These are phyloP conservation scores for Penicillium fimorum DNA, from an alignment of 495 filamentous ascomycete species.

Conservation along the genomic window DNA sequence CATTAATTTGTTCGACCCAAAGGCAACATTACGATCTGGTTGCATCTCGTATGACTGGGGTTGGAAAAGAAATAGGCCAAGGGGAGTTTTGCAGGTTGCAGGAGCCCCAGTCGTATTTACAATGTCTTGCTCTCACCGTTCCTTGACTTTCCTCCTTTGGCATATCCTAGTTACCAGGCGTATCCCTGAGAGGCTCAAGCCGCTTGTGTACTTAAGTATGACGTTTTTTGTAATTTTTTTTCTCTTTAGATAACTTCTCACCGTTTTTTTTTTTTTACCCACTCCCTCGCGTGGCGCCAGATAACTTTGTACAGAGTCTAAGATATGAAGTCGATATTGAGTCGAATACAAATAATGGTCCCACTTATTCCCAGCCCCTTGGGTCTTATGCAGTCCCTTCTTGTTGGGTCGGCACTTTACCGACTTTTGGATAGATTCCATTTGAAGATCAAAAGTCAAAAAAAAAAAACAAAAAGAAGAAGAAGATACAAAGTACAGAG, in stretches of 20 bases:
- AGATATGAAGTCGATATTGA: not conserved
- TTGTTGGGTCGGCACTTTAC: slow-evolving; percentile 31
- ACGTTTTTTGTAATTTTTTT: not conserved
- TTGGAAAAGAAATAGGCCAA: not conserved
- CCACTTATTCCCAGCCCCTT: slow-evolving; percentile 30
- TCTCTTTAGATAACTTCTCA: slow-evolving; percentile 15
- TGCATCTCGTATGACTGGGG: slow-evolving; percentile 6
- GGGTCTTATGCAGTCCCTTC: slow-evolving; percentile 23
- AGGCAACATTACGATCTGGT: slow-evolving; percentile 1
- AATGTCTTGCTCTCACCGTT: slow-evolving; percentile 13
- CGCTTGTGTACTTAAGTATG: slow-evolving; percentile 1
- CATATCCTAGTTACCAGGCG: slow-evolving; percentile 1
- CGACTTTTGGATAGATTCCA: slow-evolving; percentile 27
- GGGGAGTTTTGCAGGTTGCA: not conserved
- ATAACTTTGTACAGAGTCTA: not conserved
- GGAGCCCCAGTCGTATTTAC: slow-evolving; percentile 5
- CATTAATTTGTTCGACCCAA: slow-evolving; percentile 2
- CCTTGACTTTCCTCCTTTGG: slow-evolving; percentile 9
- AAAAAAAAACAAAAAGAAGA: not conserved
- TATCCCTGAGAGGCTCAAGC: slow-evolving; percentile 15
- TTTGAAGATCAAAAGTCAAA: not conserved
- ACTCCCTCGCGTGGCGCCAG: slow-evolving; percentile 23
- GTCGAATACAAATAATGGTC: slow-evolving; percentile 17
- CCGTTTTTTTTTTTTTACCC: slow-evolving; percentile 30
- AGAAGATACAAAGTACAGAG: not conserved